Evolutionary conservation across 2,329 filamentous ascomycete species (phyloP).

Genomic region (Phaeosphaeriaceae sp.): DNA sequence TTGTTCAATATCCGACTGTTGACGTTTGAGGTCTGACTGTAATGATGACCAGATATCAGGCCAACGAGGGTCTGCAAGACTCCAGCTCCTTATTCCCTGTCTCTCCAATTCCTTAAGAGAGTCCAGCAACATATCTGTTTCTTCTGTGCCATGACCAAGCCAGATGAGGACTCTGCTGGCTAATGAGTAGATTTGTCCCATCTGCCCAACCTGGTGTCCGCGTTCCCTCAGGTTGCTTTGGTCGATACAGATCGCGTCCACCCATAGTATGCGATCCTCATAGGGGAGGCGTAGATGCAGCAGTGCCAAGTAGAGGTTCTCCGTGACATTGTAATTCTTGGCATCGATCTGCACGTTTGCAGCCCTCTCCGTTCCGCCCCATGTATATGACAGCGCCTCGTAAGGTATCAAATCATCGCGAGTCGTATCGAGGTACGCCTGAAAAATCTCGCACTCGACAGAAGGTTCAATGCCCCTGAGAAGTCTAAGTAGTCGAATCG

Average conservation of each 20-base stretch:
- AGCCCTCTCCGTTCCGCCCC: conserved; percentile 13
- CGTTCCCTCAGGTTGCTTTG: conserved; percentile 15
- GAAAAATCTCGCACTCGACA: conserved; percentile 17
- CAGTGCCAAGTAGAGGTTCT: conserved; percentile 19
- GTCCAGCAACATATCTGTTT: conserved; percentile 7
- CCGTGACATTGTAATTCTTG: not conserved
- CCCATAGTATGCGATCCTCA: conserved; percentile 27
- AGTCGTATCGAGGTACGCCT: conserved; percentile 7
- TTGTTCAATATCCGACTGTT: not conserved
- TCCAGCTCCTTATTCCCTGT: conserved; percentile 14
- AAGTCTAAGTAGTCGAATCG: not conserved
- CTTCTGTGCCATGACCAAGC: conserved; percentile 25
- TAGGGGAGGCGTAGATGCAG: conserved; percentile 12
- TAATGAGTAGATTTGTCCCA: conserved; percentile 29
- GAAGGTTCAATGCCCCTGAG: not conserved
- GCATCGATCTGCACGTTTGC: not conserved
- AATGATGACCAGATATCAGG: conserved; percentile 4
- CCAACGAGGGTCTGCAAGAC: conserved; percentile 21
- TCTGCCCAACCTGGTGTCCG: conserved; percentile 33
- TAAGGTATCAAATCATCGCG: conserved; percentile 2
- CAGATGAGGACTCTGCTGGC: conserved; percentile 35
- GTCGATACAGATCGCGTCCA: conserved; percentile 22
- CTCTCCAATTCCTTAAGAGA: conserved; percentile 9
- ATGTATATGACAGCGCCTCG: conserved; percentile 29
- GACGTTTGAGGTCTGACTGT: not conserved